Evolutionary conservation across 352 stramenopile species (phyloP), one percentile per base, ranked within the genome.

Genomic region (Thraustotheca clavata): DNA sequence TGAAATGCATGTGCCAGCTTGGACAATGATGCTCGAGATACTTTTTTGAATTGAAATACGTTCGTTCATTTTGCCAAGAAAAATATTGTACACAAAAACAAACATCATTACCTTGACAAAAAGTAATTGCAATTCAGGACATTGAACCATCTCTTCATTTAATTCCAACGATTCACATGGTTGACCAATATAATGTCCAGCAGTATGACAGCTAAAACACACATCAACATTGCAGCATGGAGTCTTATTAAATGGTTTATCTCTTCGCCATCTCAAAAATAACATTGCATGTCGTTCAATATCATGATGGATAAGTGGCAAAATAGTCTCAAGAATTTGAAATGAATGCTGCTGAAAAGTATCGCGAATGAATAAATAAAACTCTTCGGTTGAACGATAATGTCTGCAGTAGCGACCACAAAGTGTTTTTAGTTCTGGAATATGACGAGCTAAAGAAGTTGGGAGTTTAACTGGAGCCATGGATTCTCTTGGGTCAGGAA

Each of bases 51-150:
- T 31, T 52, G 43, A 31, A 52, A 52, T 8, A 31, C 43, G 34
- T 52, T 11, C 43, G 43, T 6, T 52, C 11, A 2, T 24, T 5
- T 4, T 20, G 27, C 66, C 66, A 71, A 14, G 29, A 50, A 34
- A 71, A 71, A 18, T 46, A 16, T 3, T 24, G 22, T 0, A 59
- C 66, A 43, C 66, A 71, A 49, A 69, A 60, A 34, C 66, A 71
- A 33, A 59, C 66, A 54, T 71, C 66, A 32, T 60, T n/a, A n/a
- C 66, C 35, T 67, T 71, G 20, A 62, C 59, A n/a, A 71, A 40
- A 8, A 33, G 8, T 22, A 71, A 35, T 33, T 62, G 29, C 47
- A 59, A 71, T 20, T n/a, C 7, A 16, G 55, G 55, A 40, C 66
- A 71, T 11, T 34, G 18, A 8, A 57, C 31, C 34, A 71, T 65